Conservation (phyloP, 176 grass and related monocot species). For the Rhynchospora breviuscula region DNA sequence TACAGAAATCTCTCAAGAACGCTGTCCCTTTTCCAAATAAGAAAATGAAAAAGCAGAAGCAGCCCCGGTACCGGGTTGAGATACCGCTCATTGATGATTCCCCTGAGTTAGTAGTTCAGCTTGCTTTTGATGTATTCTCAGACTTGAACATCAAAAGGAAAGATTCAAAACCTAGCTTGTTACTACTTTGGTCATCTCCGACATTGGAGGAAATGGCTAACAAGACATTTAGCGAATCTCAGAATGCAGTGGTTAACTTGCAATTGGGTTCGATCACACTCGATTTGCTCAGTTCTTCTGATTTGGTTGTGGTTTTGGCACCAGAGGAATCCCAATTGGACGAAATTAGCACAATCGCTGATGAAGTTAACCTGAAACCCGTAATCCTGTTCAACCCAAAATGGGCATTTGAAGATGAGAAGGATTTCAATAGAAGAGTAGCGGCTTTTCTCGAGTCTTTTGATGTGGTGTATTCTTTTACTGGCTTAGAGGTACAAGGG, state of each 20-base stretch:
- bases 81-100: slow-evolving; percentile 82
- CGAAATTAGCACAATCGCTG: slow-evolving; percentile 29
- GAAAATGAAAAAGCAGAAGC: slow-evolving; percentile 66
- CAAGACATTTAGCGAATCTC: slow-evolving; percentile 22
- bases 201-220: slow-evolving; percentile 24
- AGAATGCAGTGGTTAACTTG: slow-evolving; percentile 32
- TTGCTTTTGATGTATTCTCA: slow-evolving; percentile 57
- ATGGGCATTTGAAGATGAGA: slow-evolving; percentile 80
- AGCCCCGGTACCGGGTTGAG: slow-evolving; percentile 67
- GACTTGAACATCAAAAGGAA: slow-evolving; percentile 39
- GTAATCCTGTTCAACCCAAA: slow-evolving; percentile 80
- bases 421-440: slow-evolving; percentile 27
- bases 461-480: slow-evolving; percentile 87
- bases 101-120: slow-evolving; percentile 44
- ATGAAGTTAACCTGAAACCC: slow-evolving; percentile 42
- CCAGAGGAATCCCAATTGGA: slow-evolving; percentile 45
- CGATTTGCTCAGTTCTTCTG: slow-evolving; percentile 24
- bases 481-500: slow-evolving; percentile 76
- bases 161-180: slow-evolving; percentile 29
- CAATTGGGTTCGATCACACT: slow-evolving; percentile 30
- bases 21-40: slow-evolving; percentile 29
- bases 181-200: slow-evolving; percentile 56
- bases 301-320: slow-evolving; percentile 56
- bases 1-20: slow-evolving; percentile 65
- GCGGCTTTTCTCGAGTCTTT: slow-evolving; percentile 57